These are phyloP conservation scores for Ophiocordyceps camponoti-rufipedis DNA, from an alignment of 2,329 filamentous ascomycete species.

Conservation along the genomic window DNA sequence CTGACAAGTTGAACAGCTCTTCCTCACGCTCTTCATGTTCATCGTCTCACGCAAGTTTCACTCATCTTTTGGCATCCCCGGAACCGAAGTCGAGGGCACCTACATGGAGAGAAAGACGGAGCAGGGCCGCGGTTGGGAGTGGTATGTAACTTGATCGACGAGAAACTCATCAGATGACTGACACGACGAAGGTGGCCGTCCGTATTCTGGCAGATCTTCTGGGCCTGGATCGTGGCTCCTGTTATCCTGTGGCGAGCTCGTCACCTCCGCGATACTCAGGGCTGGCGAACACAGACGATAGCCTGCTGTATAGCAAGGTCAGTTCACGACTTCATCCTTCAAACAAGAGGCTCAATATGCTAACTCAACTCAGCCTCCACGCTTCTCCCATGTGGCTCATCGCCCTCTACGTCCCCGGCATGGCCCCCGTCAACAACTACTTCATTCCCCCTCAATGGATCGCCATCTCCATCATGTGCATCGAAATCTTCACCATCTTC, in stretches of 20 bases:
- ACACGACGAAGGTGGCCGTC: background rate
- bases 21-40: conserved; percentile 40
- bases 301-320: conserved; percentile 27
- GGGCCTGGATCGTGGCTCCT: conserved; percentile 44
- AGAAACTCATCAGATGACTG: background rate
- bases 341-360: no score
- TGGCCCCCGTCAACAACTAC: conserved; percentile 32
- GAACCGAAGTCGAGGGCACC: conserved; percentile 40
- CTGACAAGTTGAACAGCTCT: conserved; percentile 33
- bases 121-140: conserved; percentile 43
- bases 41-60: conserved; percentile 49
- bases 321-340: conserved; percentile 7
- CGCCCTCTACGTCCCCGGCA: conserved; percentile 32
- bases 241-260: conserved; percentile 43
- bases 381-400: conserved; percentile 51
- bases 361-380: conserved; percentile 26
- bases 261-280: conserved; percentile 43
- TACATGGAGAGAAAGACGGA: conserved; percentile 27
- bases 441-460: conserved; percentile 45
- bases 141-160: conserved; percentile 15
- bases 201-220: conserved; percentile 41
- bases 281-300: conserved; percentile 47
- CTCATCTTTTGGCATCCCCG: conserved; percentile 37
- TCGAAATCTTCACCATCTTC: conserved; percentile 46
- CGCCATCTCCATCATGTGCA: conserved; percentile 39